phyloP scores from a whole-genome alignment of 495 filamentous ascomycete genomes.

The Penicillium maclennaniae region DNA sequence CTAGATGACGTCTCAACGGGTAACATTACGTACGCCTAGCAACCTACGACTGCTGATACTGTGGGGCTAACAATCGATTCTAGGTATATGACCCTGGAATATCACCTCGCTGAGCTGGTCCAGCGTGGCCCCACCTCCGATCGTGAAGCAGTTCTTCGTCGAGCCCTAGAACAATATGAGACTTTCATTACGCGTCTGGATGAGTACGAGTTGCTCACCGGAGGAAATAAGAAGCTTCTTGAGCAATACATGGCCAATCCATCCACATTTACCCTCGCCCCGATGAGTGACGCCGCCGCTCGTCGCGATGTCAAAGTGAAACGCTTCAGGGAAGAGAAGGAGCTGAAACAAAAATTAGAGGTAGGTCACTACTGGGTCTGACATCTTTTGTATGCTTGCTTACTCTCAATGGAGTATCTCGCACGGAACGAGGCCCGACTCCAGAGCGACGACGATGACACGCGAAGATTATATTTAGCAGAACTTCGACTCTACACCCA shows the following conservation, averaged over 20 bases:
- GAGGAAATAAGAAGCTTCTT: conserved; percentile 65
- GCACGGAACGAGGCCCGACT: conserved; percentile 55
- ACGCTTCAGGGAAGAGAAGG: conserved; percentile 81
- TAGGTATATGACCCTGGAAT: conserved; percentile 68
- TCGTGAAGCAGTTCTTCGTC: conserved; percentile 60
- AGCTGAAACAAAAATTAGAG: conserved; percentile 78
- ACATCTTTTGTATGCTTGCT: conserved; percentile 11
- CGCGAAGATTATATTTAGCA: conserved; percentile 73
- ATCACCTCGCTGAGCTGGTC: conserved; percentile 64
- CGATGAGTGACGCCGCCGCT: conserved; percentile 64
- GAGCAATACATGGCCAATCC: conserved; percentile 65
- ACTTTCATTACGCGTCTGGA: conserved; percentile 71
- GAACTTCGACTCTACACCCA: conserved; percentile 69
- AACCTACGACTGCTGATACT: conserved; percentile 26
- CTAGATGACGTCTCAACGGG: conserved; percentile 82
- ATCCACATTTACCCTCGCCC: conserved; percentile 63
- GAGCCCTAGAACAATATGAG: conserved; percentile 67
- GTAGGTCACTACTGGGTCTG: conserved; percentile 29
- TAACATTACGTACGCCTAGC: conserved; percentile 65
- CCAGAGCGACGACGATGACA: conserved; percentile 70
- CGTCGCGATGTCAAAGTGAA: conserved; percentile 80
- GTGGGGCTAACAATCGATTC: conserved; percentile 15
- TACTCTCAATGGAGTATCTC: conserved; percentile 48
- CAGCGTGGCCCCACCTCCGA: conserved; percentile 50
- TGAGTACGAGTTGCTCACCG: conserved; percentile 68